These are phyloP conservation scores for Magnolia changhungtana DNA, from an alignment of 164 flowering plant species.

Conservation along the genomic window DNA sequence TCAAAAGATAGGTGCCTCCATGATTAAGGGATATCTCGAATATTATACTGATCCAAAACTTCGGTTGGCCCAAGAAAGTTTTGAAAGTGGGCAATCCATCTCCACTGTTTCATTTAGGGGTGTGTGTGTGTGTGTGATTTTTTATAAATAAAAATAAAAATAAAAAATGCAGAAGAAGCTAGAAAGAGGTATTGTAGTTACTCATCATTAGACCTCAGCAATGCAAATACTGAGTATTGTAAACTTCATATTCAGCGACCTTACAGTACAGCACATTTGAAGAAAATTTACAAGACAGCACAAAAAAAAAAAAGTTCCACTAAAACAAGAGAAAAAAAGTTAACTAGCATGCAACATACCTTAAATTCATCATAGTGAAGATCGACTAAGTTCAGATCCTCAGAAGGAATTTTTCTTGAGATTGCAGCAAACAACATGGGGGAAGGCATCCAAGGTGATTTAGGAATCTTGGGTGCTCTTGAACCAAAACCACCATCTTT, in stretches of 20 bases:
- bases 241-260: neutral
- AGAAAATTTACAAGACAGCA: neutral
- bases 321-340: neutral
- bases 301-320: neutral
- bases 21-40: too few species aligned
- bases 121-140: too few species aligned
- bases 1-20: too few species aligned
- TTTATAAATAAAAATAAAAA: too few species aligned
- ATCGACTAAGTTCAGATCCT: slow-evolving; percentile 47
- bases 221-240: neutral
- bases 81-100: too few species aligned
- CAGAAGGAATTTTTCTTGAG: slow-evolving; percentile 38
- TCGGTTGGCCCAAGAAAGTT: too few species aligned
- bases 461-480: slow-evolving; percentile 43
- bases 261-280: slow-evolving; percentile 43
- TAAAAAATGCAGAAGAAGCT: too few species aligned
- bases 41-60: too few species aligned
- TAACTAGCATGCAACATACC: slow-evolving; percentile 30
- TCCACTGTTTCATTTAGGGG: too few species aligned
- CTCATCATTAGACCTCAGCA: too few species aligned
- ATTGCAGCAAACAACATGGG: slow-evolving; percentile 73
- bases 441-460: slow-evolving; percentile 94
- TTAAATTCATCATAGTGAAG: slow-evolving; percentile 45
- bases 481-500: slow-evolving; percentile 21
- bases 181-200: too few species aligned